A percentile compares a stretch with the other conserved stretches of the same genome.
phyloP scores from a whole-genome alignment of 2,329 filamentous ascomycete genomes.

The Penicillium sp. region DNA sequence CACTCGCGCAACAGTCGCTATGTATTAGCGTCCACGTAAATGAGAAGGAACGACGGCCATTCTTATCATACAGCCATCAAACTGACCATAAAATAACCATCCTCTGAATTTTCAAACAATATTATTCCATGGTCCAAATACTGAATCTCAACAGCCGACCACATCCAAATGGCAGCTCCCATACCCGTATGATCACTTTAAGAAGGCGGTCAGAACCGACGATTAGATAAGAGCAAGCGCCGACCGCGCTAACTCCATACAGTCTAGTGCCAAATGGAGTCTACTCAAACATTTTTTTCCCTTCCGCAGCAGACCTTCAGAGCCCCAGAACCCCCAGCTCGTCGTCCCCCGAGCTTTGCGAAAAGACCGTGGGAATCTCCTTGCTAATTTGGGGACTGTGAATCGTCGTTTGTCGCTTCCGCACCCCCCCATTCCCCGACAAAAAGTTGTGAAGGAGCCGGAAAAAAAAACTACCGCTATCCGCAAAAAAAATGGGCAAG shows the following conservation, averaged over 20 bases:
- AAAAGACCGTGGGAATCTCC: conserved; percentile 17
- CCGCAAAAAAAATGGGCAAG: conserved; percentile 48
- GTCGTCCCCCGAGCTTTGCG: conserved; percentile 21
- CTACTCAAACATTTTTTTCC: conserved; percentile 50
- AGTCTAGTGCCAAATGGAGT: conserved; percentile 37
- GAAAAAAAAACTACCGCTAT: conserved; percentile 17
- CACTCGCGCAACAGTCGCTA: too few relatives aligned
- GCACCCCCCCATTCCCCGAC: not conserved
- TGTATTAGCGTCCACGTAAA: too few relatives aligned
- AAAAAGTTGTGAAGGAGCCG: not conserved
- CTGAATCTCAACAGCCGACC: too few relatives aligned
- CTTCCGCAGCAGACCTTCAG: conserved; percentile 35
- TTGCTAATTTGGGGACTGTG: conserved; percentile 5
- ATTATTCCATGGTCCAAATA: too few relatives aligned
- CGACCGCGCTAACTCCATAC: conserved; percentile 30
- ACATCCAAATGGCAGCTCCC: too few relatives aligned
- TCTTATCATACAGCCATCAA: too few relatives aligned
- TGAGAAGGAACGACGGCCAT: too few relatives aligned
- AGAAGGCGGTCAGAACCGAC: too few relatives aligned
- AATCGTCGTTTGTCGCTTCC: not conserved
- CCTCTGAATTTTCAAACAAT: too few relatives aligned
- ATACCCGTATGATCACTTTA: too few relatives aligned
- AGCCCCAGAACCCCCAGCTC: conserved; percentile 31
- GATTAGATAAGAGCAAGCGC: conserved; percentile 40
- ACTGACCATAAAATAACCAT: too few relatives aligned